Conservation (phyloP, 192 early-diverging fungal genomes). For the Backusella tarrabulga region DNA sequence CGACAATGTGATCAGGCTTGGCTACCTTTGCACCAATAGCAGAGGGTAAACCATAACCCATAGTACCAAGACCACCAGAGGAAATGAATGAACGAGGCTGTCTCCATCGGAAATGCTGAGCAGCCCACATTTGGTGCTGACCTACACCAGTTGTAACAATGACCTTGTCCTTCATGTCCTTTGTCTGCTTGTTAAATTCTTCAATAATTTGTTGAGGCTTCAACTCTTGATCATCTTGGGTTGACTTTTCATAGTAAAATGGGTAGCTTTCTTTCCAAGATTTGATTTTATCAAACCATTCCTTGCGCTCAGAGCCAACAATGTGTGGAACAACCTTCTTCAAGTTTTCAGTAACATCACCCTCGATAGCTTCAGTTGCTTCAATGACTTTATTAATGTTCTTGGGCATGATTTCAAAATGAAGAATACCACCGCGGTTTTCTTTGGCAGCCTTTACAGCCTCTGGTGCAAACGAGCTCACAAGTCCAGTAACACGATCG, state of each 20-base stretch:
- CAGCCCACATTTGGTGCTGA: slow-evolving; percentile 99
- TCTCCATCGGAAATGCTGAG: slow-evolving; percentile 93
- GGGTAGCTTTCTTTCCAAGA: slow-evolving; percentile 94
- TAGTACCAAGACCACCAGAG: slow-evolving; percentile 97
- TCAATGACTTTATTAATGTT: slow-evolving; percentile 99
- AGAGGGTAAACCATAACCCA: slow-evolving; percentile 96
- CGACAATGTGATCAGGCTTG: slow-evolving; percentile 88
- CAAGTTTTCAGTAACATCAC: slow-evolving; percentile 91
- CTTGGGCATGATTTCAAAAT: slow-evolving; percentile 99
- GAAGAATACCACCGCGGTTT: slow-evolving; percentile 92
- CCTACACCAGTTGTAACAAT: slow-evolving; percentile 97
- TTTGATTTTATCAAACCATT: slow-evolving; percentile 83
- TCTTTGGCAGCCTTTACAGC: slow-evolving; percentile 85
- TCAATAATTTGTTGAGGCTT: slow-evolving; percentile 96
- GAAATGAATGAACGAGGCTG: slow-evolving; percentile 87
- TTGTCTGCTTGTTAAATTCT: slow-evolving; percentile 84
- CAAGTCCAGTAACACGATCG: slow-evolving; percentile 94
- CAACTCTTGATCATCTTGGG: slow-evolving; percentile 58
- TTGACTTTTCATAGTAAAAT: slow-evolving; percentile 73
- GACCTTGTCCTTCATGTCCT: slow-evolving; percentile 85
- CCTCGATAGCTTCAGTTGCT: slow-evolving; percentile 89
- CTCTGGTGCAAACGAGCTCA: slow-evolving; percentile 87
- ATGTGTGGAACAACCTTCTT: slow-evolving; percentile 76
- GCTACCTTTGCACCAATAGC: slow-evolving; percentile 98
- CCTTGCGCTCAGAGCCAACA: slow-evolving; percentile 62